Base-by-base conservation (phyloP, 2,329 filamentous ascomycete species). In the Acrocalymma vagum region DNA sequence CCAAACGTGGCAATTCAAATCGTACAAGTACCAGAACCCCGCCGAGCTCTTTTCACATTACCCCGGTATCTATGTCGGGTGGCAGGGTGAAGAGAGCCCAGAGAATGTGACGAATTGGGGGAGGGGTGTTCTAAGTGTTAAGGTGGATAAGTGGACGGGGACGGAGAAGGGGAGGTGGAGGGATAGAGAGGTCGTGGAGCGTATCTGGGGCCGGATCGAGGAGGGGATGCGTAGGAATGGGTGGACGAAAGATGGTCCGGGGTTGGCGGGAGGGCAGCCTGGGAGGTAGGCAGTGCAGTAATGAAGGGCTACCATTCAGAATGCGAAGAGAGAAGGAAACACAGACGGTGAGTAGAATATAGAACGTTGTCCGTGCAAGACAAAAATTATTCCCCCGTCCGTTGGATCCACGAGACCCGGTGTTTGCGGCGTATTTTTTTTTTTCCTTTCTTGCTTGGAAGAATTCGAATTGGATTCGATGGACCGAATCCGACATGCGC, bases 1-100 rank as follows among this genome's bases (percentile, higher is more conserved):
- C 22, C 94, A 99, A 74, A 85, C 87, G 8, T 99, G 94, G 94
- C 94, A 99, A 73, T 99, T 99, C 76, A 96, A 96, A 74, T 88
- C 85, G 55, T 99, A 99, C 81, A 96, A 95, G 72, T 99, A 94
- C 90, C 86, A 86, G 55, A 86, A 87, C 40, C 89, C 94, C 0
- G 81, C 85, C 10, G 94, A 97, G 63, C 78, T 99, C 33, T 99
- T 99, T 75, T 84, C 85, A 54, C 89, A 96, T 63, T 88, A 90
- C 2, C 78, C 90, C 10, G 94, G 94, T 40, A 77, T 99, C 33
- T 95, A 90, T 63, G 85, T 99, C 2, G 94, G 94, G 3, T 97
- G 91, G 90, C 83, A 88, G 47, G 91, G 89, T 33, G 92, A 97
- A 63, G 80, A 84, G 48, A 72, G 86, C 3, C 94, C 94, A 1